Evolutionary conservation across 1,139 yeast species (phyloP), one percentile per base, ranked within the genome.

Genomic region (Suhomyces bolitotheri): DNA sequence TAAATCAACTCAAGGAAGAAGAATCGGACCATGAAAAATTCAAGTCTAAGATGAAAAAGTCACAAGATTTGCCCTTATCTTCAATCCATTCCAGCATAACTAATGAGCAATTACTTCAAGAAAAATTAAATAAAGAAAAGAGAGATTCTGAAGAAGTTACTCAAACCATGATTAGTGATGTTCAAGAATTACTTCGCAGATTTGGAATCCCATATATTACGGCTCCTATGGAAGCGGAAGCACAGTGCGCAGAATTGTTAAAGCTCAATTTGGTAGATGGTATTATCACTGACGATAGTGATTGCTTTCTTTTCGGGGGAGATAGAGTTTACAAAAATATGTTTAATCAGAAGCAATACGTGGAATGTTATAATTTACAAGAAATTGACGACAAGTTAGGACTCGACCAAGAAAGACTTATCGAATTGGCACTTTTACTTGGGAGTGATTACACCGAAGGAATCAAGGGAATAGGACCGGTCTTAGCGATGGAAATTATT

Each of bases 151-250:
- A 92, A 50, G 95, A 86, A 50, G 97, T 92, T 0, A 85, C 96
- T 0, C 78, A 78, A 12, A 76, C 76, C 3, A 92, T 94, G 97
- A 76, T 92, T 15, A 71, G 73, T 29, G 97, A 92, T 54, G 94
- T 95, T 8, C 97, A 92, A 58, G 96, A 88, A 43, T 66, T 94
- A 25, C 66, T 94, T 5, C 76, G 82, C 22, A 59, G 94, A 38
- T 94, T 94, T 65, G 98, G 98, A 1, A 84, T 92, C 8, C 98
- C 98, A 0, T 92, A 78, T 49, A 76, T 92, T 6, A 87, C 96
- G 0, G 97, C 97, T 0, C 97, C 97, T 0, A 88, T 87, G 88
- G 98, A 92, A 60, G 98, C 98, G 1, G 98, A 92, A 64, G 97
- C 97, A 0, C 98, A 92, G 53, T 92, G 98, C 61, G 97, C 96